Percentiles rank a stretch among this genome's conserved stretches.
phyloP scores from a whole-genome alignment of 352 stramenopile species.

The Globisporangium solare region DNA sequence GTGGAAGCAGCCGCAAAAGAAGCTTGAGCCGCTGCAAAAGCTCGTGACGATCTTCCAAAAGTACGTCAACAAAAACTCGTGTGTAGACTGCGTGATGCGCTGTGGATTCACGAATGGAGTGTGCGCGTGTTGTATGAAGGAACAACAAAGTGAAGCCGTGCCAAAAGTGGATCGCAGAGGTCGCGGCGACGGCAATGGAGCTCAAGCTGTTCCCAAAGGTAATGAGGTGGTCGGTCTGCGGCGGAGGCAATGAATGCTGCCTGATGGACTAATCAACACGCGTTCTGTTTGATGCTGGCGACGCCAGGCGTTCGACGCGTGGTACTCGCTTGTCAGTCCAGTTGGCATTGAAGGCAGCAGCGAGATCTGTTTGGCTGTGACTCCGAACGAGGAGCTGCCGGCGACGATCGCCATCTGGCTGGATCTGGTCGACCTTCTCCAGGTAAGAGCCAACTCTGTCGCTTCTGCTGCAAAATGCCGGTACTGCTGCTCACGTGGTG shows the following conservation, averaged over 20 bases:
- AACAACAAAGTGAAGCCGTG: constrained; percentile 70
- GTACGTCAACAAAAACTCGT: no score
- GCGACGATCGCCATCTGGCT: constrained; percentile 64
- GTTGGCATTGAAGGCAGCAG: constrained; percentile 14
- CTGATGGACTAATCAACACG: neutral
- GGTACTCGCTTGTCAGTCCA: constrained; percentile 56
- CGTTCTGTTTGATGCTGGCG: neutral
- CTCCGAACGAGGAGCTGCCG: constrained; percentile 65
- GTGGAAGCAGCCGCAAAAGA: constrained; percentile 44
- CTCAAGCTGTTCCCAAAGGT: constrained; percentile 55
- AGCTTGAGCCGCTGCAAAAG: constrained; percentile 66
- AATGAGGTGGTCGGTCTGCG: no score
- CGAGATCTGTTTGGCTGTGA: constrained; percentile 39
- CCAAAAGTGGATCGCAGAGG: constrained; percentile 76
- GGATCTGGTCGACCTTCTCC: constrained; percentile 62
- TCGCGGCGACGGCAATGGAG: constrained; percentile 45
- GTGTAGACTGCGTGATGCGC: no score
- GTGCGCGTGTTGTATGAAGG: constrained; percentile 30
- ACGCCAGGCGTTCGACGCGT: constrained; percentile 66
- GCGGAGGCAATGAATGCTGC: neutral
- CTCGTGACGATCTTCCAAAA: constrained; percentile 65
- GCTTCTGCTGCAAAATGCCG: neutral
- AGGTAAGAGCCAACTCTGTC: constrained; percentile 30
- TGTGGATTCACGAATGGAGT: no score
- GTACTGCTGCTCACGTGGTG: neutral